phyloP scores from a whole-genome alignment of 192 early-diverging fungal genomes.

The Radiomyces spectabilis region DNA sequence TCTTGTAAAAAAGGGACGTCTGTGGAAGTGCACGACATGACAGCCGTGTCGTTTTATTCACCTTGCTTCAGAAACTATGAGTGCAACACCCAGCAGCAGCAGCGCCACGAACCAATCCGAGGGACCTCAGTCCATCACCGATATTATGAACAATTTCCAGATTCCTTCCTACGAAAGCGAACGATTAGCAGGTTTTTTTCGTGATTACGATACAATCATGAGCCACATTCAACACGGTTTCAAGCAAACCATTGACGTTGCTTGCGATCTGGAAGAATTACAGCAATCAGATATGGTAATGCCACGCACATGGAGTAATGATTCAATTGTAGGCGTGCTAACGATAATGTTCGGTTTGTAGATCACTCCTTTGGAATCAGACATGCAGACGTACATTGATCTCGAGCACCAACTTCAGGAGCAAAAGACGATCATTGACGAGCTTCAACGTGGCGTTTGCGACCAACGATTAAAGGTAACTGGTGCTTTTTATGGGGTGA shows the following conservation, averaged over 20 bases:
- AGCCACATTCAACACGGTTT: neutral
- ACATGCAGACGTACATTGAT: conserved; percentile 5
- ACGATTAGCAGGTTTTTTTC: neutral
- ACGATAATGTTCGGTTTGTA: too few species aligned
- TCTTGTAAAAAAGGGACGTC: too few species aligned
- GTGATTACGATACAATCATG: neutral
- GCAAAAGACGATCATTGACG: conserved; percentile 5
- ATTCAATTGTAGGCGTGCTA: too few species aligned
- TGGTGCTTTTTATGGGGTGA: neutral
- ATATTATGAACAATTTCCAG: too few species aligned
- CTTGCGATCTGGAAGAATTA: conserved; percentile 4
- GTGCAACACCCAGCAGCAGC: too few species aligned
- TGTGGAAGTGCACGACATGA: too few species aligned
- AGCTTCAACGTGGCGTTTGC: neutral
- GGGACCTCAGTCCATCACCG: too few species aligned
- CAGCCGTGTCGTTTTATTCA: too few species aligned
- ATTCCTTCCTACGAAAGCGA: too few species aligned
- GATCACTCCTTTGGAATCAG: neutral
- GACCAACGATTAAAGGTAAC: conserved; percentile 8
- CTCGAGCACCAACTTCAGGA: conserved; percentile 1
- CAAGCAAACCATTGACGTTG: neutral
- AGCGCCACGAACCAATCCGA: too few species aligned
- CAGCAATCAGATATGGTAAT: neutral
- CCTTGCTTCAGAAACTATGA: too few species aligned
- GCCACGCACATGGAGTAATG: too few species aligned